Evolutionary conservation across 1,284 basidiomycete species (phyloP).

Genomic region (Vanrija pseudolonga): DNA sequence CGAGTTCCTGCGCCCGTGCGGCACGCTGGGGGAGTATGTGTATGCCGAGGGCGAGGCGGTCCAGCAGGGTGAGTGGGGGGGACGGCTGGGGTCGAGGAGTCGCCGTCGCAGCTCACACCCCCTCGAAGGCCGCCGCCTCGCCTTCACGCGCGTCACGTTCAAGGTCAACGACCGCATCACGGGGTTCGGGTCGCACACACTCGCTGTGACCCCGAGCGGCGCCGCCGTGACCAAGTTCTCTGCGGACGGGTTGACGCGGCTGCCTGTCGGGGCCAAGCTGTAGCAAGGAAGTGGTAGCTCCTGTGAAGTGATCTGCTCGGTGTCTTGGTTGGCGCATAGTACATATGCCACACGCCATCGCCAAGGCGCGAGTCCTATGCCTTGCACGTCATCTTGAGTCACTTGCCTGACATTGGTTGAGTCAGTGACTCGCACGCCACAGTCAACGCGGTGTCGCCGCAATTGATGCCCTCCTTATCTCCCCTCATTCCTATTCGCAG

Average conservation of each 20-base stretch:
- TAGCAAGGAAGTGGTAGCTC: too few species aligned
- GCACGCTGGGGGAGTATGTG: constrained; percentile 7
- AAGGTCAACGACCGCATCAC: constrained; percentile 5
- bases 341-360: too few species aligned
- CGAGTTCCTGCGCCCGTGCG: constrained; percentile 14
- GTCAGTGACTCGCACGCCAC: too few species aligned
- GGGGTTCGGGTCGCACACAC: constrained; percentile 13
- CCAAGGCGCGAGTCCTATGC: too few species aligned
- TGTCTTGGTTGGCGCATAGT: neutral
- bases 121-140: constrained; percentile 4
- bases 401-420: too few species aligned
- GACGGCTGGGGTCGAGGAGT: too few species aligned
- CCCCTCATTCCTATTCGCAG: too few species aligned
- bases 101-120: neutral
- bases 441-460: too few species aligned
- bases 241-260: constrained; percentile 1
- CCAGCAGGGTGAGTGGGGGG: constrained; percentile 10
- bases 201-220: neutral
- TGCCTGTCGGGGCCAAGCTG: constrained; percentile 6
- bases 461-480: too few species aligned
- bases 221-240: neutral
- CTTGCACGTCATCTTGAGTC: too few species aligned
- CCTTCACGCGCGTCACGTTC: constrained; percentile 13
- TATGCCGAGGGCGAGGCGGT: constrained; percentile 1
- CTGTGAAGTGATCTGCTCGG: too few species aligned